phyloP scores from a whole-genome alignment of 2,329 filamentous ascomycete genomes.

The Neopestalotiopsis rosae region DNA sequence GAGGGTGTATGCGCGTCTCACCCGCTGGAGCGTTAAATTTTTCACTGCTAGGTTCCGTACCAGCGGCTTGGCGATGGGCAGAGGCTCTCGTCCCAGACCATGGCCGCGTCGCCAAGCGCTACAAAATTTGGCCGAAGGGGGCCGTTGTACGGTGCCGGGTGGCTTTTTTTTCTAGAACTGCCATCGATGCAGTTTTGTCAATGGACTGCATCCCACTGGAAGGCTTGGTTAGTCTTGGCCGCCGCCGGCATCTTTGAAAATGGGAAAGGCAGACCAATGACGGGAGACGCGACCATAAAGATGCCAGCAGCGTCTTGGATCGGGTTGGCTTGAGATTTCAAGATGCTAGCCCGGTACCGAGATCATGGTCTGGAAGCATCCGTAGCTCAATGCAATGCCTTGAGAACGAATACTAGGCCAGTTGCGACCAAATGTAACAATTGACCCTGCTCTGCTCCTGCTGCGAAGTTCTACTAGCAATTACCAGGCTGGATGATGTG shows the following conservation, averaged over 20 bases:
- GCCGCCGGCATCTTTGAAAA: neutral
- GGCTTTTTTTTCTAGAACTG: constrained; percentile 8
- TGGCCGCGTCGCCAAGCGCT: neutral
- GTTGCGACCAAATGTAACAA: too few relatives aligned
- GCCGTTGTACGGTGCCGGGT: constrained; percentile 3
- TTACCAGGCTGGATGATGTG: neutral
- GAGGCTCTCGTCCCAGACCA: neutral
- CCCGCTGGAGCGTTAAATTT: constrained; percentile 1
- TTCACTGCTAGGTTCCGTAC: constrained; percentile 1
- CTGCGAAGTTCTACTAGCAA: too few relatives aligned
- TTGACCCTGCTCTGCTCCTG: too few relatives aligned
- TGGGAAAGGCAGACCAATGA: neutral
- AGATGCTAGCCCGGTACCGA: too few relatives aligned
- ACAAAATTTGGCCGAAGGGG: constrained; percentile 11
- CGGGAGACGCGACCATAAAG: too few relatives aligned
- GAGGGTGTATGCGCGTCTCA: neutral
- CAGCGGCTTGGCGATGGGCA: constrained; percentile 15
- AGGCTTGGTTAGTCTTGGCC: constrained; percentile 1
- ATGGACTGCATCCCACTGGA: neutral
- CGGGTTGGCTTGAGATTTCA: too few relatives aligned
- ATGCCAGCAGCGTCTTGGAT: too few relatives aligned
- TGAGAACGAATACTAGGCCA: too few relatives aligned
- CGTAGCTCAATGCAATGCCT: too few relatives aligned
- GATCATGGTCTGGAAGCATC: too few relatives aligned
- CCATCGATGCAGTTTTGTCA: neutral